Percentiles rank a stretch among this genome's conserved stretches.
These are phyloP conservation scores for Malassezia obtusa DNA, from an alignment of 1,284 basidiomycete species.

Conservation along the genomic window DNA sequence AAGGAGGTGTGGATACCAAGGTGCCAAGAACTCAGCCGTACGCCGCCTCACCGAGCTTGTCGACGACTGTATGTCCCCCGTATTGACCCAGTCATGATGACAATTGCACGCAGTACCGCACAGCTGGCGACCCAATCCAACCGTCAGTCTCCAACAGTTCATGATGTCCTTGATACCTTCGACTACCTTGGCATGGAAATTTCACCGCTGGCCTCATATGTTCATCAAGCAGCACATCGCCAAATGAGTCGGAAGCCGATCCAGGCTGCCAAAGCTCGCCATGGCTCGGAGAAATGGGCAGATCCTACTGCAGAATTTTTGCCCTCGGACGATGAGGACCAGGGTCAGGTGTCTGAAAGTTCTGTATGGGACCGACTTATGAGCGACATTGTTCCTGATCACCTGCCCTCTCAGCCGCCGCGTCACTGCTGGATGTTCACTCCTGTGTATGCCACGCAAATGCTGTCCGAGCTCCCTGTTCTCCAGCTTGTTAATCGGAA, in stretches of 20 bases:
- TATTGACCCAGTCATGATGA: conserved; percentile 5
- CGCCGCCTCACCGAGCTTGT: conserved; percentile 4
- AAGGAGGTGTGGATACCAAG: conserved; percentile 19
- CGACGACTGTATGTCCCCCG: conserved; percentile 5
- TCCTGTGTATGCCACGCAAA: conserved; percentile 24
- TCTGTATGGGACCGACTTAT: conserved; percentile 26
- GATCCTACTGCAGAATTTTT: conserved; percentile 18
- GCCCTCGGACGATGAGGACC: conserved; percentile 25
- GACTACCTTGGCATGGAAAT: conserved; percentile 25
- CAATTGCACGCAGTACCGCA: conserved; percentile 1
- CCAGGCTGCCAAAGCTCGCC: not conserved
- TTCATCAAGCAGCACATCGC: not conserved
- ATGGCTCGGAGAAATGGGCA: conserved; percentile 9
- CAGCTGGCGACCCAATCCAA: conserved; percentile 21
- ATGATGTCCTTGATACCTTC: conserved; percentile 26
- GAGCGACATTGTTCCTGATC: conserved; percentile 27
- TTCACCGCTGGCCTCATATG: conserved; percentile 15
- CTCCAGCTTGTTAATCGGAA: conserved; percentile 33
- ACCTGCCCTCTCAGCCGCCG: conserved; percentile 30
- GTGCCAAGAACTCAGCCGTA: conserved; percentile 5
- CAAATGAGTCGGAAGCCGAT: not conserved
- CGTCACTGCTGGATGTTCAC: conserved; percentile 35
- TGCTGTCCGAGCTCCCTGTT: conserved; percentile 11
- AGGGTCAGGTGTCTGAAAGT: conserved; percentile 20
- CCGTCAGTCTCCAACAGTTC: conserved; percentile 18